phyloP scores from a whole-genome alignment of 441 rosid genomes.

The Pelargonium australe region DNA sequence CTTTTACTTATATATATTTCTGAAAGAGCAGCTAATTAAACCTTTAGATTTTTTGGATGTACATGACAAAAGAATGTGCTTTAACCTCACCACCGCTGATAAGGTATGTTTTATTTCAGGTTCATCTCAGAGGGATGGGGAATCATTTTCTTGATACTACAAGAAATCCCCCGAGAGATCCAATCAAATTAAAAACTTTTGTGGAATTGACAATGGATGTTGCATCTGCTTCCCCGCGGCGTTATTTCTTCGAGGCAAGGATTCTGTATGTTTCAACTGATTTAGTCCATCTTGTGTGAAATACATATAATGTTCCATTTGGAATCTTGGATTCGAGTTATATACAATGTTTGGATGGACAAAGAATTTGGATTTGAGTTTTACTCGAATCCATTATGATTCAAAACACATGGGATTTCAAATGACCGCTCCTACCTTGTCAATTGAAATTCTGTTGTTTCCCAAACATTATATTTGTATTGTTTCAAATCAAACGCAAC shows the following conservation, averaged over 20 bases:
- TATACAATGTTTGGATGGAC: too few species aligned
- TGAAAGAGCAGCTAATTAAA: neutral
- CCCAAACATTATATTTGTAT: too few species aligned
- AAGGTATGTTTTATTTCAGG: constrained; percentile 36
- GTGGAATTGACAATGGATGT: constrained; percentile 88
- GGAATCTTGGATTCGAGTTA: neutral
- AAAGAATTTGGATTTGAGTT: neutral
- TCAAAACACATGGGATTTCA: too few species aligned
- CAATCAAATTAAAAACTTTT: constrained; percentile 59
- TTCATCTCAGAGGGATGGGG: constrained; percentile 42
- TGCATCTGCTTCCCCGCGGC: constrained; percentile 90
- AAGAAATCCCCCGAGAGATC: constrained; percentile 23
- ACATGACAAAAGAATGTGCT: neutral
- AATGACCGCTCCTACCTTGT: too few species aligned
- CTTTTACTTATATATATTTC: neutral
- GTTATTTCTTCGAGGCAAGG: constrained; percentile 92
- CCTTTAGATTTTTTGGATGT: neutral
- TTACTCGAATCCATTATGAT: neutral
- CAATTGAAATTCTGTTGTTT: too few species aligned
- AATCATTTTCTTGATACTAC: constrained; percentile 22
- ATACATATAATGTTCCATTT: neutral
- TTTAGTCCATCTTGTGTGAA: constrained; percentile 14
- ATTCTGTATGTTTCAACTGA: constrained; percentile 28
- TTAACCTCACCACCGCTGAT: neutral
- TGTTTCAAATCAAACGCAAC: too few species aligned